These are phyloP conservation scores for Avena atlantica DNA, from an alignment of 176 grass and related monocot genomes.

Conservation along the genomic window DNA sequence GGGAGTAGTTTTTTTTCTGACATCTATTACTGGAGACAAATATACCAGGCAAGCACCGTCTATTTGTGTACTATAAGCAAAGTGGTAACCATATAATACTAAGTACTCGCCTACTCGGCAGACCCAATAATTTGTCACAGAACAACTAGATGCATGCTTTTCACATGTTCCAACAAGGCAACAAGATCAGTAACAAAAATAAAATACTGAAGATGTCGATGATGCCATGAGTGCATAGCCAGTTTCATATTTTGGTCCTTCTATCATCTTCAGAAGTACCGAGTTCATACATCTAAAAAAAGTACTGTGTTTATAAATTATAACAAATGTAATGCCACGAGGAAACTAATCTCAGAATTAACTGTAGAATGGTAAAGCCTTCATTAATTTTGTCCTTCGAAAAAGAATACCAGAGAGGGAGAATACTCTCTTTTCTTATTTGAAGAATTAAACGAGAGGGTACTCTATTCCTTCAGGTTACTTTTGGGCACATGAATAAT, in stretches of 20 bases:
- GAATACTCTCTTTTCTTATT: not conserved
- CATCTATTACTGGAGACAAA: not conserved
- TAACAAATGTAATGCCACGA: not conserved
- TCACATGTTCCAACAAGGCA: slow-evolving; percentile 1
- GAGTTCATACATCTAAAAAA: not conserved
- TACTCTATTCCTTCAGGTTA: not conserved
- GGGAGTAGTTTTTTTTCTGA: not conserved
- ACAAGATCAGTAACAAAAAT: not conserved
- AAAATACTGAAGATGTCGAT: not conserved
- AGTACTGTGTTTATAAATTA: too few species aligned
- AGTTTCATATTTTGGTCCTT: not conserved
- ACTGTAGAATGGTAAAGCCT: not conserved
- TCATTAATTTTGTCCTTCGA: too few species aligned
- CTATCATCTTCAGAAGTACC: not conserved
- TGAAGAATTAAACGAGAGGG: not conserved
- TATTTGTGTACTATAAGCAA: not conserved
- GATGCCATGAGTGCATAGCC: not conserved
- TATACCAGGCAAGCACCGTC: not conserved
- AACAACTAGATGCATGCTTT: slow-evolving; percentile 9
- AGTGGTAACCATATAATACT: not conserved
- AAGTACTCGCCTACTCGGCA: too few species aligned
- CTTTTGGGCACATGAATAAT: slow-evolving; percentile 5
- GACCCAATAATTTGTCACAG: slow-evolving; percentile 13
- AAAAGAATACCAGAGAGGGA: not conserved
- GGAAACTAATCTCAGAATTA: not conserved